These are phyloP conservation scores for Pichia sp. DNA, from an alignment of 1,139 yeast genomes.

Conservation along the genomic window DNA sequence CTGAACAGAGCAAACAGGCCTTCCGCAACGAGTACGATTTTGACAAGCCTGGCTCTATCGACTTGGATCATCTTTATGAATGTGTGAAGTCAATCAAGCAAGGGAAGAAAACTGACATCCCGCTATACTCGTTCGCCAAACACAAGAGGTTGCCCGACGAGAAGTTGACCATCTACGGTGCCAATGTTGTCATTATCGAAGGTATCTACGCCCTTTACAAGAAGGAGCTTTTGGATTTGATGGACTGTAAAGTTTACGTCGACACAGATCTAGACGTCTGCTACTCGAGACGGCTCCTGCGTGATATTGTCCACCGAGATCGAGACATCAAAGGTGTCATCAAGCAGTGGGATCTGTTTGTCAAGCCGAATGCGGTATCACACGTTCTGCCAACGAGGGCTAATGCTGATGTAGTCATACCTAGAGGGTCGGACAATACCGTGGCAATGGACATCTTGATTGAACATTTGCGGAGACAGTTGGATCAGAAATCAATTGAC, in stretches of 20 bases:
- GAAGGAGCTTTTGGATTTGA: slow-evolving; percentile 60
- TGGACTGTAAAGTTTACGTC: slow-evolving; percentile 86
- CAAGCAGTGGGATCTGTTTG: slow-evolving; percentile 85
- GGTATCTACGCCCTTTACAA: slow-evolving; percentile 86
- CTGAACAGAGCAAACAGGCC: slow-evolving; percentile 61
- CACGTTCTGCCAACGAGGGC: slow-evolving; percentile 74
- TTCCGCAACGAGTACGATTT: slow-evolving; percentile 70
- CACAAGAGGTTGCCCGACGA: slow-evolving; percentile 67
- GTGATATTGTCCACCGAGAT: slow-evolving; percentile 85
- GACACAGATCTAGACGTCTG: slow-evolving; percentile 94
- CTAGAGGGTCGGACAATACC: slow-evolving; percentile 79
- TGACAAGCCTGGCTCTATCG: slow-evolving; percentile 80
- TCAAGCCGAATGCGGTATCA: slow-evolving; percentile 84
- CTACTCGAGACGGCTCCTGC: slow-evolving; percentile 75
- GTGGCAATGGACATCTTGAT: slow-evolving; percentile 79
- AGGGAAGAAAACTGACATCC: slow-evolving; percentile 60
- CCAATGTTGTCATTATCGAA: slow-evolving; percentile 86
- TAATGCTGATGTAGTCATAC: slow-evolving; percentile 80
- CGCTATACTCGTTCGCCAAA: slow-evolving; percentile 74
- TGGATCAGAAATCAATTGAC: slow-evolving; percentile 56
- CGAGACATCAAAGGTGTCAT: slow-evolving; percentile 79
- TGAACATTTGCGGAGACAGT: slow-evolving; percentile 72
- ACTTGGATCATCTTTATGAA: slow-evolving; percentile 64
- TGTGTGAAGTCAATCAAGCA: slow-evolving; percentile 63
- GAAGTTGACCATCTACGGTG: slow-evolving; percentile 80